Base-by-base conservation (phyloP, 2,329 filamentous ascomycete species). In the Aureobasidium sp. region DNA sequence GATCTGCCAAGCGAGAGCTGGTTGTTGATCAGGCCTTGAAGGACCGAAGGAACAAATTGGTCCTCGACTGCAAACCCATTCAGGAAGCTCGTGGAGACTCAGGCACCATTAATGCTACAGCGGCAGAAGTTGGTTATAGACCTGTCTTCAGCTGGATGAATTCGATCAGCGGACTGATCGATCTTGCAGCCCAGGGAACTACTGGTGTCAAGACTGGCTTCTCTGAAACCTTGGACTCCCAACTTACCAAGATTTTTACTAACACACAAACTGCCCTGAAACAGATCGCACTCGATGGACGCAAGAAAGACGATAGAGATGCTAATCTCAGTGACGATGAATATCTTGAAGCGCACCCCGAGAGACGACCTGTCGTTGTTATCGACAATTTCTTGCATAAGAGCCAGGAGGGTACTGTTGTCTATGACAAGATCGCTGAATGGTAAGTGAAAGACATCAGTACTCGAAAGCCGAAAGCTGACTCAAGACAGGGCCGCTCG, bases 121-220 rank as follows among this genome's bases (percentile, higher is more conserved):
- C 93, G 0, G 77, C 80, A 1, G 85, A 92, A 66, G 92, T 97
- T 53, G 93, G 94, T 9, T 97, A 97, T 71, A 82, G 89, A 9
- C 94, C 94, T 0, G 85, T 99, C 0, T 99, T 99, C 73, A 95
- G 90, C 0, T 97, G 92, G 90, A 89, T 95, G 76, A 97, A 97
- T 74, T 96, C 86, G 70, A 85, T 97, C 66, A 96, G 90, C 75
- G 96, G 91, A 72, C 84, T 97, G 76, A 81, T 96, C 66, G 94
- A 97, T 68, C 82, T 97, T 40, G 94, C 93, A 24, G 90, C 94
- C 1, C 93, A 97, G 72, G 90, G 92, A 68, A 94, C 94, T 14
- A 96, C 93, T 22, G 93, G 93, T 14, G 89, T 95, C 62, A 97
- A 97, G 75, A 89, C 91, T 6, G 92, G 92, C 8, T 96, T 97